Percentiles rank a stretch among this genome's conserved stretches.
Conservation (phyloP, 2,329 filamentous ascomycete genomes). For the Aspergillus neotritici region DNA sequence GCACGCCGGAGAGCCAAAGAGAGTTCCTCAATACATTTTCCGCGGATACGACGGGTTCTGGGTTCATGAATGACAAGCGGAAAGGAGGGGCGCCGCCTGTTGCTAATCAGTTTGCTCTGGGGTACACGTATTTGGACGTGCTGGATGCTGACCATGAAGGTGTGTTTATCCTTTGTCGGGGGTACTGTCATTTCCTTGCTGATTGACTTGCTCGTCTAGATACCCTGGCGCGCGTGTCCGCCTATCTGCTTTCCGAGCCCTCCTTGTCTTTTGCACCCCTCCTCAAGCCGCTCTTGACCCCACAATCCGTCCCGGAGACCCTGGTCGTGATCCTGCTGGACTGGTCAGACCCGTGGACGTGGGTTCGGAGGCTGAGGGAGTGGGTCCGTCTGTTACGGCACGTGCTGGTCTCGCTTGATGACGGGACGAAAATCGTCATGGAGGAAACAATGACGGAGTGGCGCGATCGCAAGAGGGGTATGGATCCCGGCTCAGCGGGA, state of each 20-base stretch:
- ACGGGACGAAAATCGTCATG: constrained; percentile 74
- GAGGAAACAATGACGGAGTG: constrained; percentile 78
- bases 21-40: constrained; percentile 67
- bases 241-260: constrained; percentile 82
- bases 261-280: constrained; percentile 77
- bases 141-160: constrained; percentile 90
- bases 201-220: constrained; percentile 47
- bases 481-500: constrained; percentile 54
- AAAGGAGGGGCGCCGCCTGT: constrained; percentile 63
- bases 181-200: too few species aligned
- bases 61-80: constrained; percentile 42
- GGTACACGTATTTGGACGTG: constrained; percentile 93
- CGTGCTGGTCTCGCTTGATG: constrained; percentile 66
- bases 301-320: constrained; percentile 77
- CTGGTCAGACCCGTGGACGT: constrained; percentile 90
- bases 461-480: constrained; percentile 67
- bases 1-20: constrained; percentile 73
- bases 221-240: constrained; percentile 79
- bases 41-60: constrained; percentile 38
- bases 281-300: constrained; percentile 75
- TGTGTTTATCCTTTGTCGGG: constrained; percentile 31
- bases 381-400: constrained; percentile 82
- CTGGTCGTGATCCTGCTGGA: constrained; percentile 88
- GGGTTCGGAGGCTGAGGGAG: constrained; percentile 79
- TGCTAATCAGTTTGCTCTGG: constrained; percentile 85